phyloP scores from a whole-genome alignment of 1,284 basidiomycete species.

The Inonotus hispidus region DNA sequence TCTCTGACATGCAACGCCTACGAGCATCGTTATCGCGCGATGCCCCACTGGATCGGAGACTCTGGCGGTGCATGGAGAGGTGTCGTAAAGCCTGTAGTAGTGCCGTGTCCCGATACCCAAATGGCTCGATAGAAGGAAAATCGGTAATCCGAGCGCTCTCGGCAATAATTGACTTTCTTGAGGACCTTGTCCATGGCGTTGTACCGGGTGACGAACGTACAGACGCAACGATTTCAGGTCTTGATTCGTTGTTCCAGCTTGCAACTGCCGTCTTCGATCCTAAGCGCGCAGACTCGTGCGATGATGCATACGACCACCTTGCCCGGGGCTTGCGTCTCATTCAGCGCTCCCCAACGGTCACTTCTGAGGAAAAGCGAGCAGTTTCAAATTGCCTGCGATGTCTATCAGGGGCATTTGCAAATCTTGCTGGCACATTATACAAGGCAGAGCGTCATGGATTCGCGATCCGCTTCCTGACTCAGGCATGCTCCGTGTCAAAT shows the following conservation, averaged over 20 bases:
- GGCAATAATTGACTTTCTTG: conserved; percentile 21
- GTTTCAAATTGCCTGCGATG: conserved; percentile 55
- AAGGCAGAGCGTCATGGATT: conserved; percentile 52
- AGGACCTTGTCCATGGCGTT: conserved; percentile 22
- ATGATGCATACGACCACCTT: conserved; percentile 43
- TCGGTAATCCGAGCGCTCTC: conserved; percentile 15
- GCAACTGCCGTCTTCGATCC: conserved; percentile 43
- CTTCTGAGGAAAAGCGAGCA: conserved; percentile 20
- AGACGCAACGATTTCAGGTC: conserved; percentile 30
- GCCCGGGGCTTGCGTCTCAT: conserved; percentile 38
- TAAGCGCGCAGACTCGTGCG: conserved; percentile 47
- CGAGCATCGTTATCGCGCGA: neutral
- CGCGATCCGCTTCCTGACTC: conserved; percentile 59
- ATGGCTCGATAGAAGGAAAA: neutral
- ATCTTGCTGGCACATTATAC: conserved; percentile 58
- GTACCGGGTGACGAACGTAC: conserved; percentile 24
- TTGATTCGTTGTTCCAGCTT: conserved; percentile 60
- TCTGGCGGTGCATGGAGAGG: conserved; percentile 54
- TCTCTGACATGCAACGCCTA: neutral
- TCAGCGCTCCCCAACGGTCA: conserved; percentile 18
- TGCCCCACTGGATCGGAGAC: conserved; percentile 26
- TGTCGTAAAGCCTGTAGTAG: conserved; percentile 46
- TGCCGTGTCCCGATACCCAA: conserved; percentile 25
- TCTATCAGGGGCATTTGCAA: conserved; percentile 62
- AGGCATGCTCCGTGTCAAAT: conserved; percentile 50